phyloP scores from a whole-genome alignment of 495 filamentous ascomycete genomes.

The Neurospora cerealis region DNA sequence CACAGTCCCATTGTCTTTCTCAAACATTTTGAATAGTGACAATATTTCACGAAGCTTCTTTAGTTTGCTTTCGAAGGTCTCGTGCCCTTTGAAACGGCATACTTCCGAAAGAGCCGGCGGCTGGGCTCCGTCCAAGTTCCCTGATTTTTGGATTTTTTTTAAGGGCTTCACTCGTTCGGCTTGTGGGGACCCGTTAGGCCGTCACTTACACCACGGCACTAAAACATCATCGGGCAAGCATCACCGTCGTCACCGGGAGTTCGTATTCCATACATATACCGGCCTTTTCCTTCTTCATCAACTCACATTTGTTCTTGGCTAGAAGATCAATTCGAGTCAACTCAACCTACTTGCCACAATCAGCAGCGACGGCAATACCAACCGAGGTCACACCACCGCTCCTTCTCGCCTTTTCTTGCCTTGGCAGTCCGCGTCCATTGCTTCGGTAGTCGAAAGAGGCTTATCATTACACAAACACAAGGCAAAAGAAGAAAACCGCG shows the following conservation, averaged over 20 bases:
- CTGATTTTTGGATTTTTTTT: neutral
- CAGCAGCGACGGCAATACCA: neutral
- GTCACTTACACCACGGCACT: neutral
- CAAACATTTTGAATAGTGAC: neutral
- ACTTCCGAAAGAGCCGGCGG: neutral
- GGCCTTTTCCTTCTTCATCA: neutral
- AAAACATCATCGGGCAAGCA: neutral
- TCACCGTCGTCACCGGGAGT: neutral
- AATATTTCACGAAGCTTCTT: neutral
- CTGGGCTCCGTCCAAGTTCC: neutral
- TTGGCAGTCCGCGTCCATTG: neutral
- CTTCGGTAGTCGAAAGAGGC: neutral
- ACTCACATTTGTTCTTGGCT: neutral
- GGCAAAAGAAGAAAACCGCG: neutral
- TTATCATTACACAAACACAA: neutral
- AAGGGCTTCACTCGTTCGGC: neutral
- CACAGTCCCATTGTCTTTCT: neutral
- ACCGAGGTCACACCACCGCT: neutral
- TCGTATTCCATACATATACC: neutral
- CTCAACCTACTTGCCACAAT: neutral
- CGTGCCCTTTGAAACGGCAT: neutral
- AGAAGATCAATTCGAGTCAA: neutral
- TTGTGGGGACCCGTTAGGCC: neutral
- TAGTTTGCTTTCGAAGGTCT: neutral
- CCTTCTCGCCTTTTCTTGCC: neutral